phyloP scores from a whole-genome alignment of 1,284 basidiomycete genomes.

The Lentinula novae-zelandiae region DNA sequence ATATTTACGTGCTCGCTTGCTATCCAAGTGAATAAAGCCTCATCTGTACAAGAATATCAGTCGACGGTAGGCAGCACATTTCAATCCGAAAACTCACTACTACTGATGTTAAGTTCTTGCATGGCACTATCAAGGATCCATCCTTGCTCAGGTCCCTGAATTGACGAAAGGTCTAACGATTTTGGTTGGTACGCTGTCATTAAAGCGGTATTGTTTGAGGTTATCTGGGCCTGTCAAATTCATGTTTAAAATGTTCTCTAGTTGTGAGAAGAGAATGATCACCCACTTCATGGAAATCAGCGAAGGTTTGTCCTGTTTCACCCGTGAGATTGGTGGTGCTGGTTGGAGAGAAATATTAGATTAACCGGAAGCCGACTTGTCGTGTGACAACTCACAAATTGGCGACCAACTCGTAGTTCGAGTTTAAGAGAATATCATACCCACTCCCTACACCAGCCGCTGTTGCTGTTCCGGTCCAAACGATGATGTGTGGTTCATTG shows the following conservation, averaged over 20 bases:
- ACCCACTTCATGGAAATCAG: constrained; percentile 12
- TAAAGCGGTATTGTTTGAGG: constrained; percentile 10
- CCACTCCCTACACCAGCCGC: constrained; percentile 7
- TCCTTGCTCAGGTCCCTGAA: constrained; percentile 6
- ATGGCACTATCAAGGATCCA: constrained; percentile 9
- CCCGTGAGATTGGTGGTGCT: constrained; percentile 5
- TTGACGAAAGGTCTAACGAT: background rate
- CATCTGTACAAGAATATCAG: background rate
- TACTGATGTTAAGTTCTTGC: constrained; percentile 11
- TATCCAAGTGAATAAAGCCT: constrained; percentile 9
- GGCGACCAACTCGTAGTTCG: constrained; percentile 10
- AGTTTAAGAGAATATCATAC: background rate
- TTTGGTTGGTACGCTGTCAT: constrained; percentile 4
- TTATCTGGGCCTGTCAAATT: background rate
- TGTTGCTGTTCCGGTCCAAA: constrained; percentile 5
- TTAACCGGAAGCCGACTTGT: background rate
- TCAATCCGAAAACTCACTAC: background rate
- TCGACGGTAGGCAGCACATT: background rate
- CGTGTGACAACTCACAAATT: constrained; percentile 8
- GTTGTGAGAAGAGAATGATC: background rate
- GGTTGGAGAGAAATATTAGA: background rate
- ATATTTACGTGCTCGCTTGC: constrained; percentile 7
- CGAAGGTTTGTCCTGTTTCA: constrained; percentile 1
- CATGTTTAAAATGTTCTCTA: background rate
- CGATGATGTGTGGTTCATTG: constrained; percentile 4